Base-by-base conservation (phyloP, 257 asterid genomes). In the Penstemon eatonii region DNA sequence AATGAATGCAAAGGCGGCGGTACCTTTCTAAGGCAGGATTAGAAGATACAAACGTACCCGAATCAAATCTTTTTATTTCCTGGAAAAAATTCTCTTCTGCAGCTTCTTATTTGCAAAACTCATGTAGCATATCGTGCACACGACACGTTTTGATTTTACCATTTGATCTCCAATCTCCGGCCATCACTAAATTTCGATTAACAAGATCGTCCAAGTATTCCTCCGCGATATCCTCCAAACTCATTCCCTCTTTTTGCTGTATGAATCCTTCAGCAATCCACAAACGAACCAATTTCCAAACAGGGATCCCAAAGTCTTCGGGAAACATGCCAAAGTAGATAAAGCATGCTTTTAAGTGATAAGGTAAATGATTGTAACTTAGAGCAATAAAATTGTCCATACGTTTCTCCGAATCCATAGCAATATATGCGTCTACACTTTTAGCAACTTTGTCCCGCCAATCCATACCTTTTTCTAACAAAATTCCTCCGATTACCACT, bases 181-280 rank as follows among this genome's bases (percentile, higher is more conserved):
- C 83, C 85, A 82, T 80, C 41, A 84, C 85, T 62, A 84, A 49
- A 45, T 82, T 84, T 60, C 83, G 69, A 52, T 76, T 79, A 56
- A 82, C 75, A 58, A 84, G 88, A 56, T 86, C 82, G 36, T 82
- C 81, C 66, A 84, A 52, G 67, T 78, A 70, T 47, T 78, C 85
- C 73, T 82, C 86, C 1, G 80, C 87, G 8, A 79, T 67, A 58
- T 78, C 85, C 75, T 86, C 90, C 65, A 76, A 63, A 70, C 73
- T 71, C 86, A 75, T 72, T 19, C 76, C 87, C 6, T 73, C 76
- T 58, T 71, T 71, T 54, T 68, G 75, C 6, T 75, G 85, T 56
- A 87, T 78, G 69, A 87, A 80, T 6, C 94, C 94, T 57, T 84
- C 94, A 0, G 86, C 88, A 10, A 82, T 73, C 94, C 90, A 87